Evolutionary conservation across 2,329 filamentous ascomycete species (phyloP).

Genomic region (Ilyonectria destructans): DNA sequence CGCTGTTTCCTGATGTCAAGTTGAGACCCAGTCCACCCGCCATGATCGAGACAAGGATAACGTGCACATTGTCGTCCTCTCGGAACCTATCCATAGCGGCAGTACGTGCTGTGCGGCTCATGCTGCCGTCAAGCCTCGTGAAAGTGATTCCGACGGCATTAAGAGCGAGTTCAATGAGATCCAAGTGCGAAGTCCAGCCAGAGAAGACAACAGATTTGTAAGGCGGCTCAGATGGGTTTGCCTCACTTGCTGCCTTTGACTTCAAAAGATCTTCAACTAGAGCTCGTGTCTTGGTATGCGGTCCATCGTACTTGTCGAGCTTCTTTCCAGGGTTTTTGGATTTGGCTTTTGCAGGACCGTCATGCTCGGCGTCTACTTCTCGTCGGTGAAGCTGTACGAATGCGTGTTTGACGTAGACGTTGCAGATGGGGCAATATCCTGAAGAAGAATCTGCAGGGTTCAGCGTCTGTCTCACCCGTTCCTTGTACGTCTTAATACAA

Average conservation of each 20-base stretch:
- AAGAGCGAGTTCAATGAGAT: conserved; percentile 90
- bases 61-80: conserved; percentile 78
- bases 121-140: conserved; percentile 91
- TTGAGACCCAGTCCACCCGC: conserved; percentile 95
- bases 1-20: conserved; percentile 86
- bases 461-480: conserved; percentile 63
- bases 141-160: conserved; percentile 77
- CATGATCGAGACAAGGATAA: conserved; percentile 93
- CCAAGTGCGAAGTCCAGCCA: conserved; percentile 95
- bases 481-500: conserved; percentile 77
- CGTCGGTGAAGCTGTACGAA: conserved; percentile 80
- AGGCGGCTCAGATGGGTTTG: conserved; percentile 77
- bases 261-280: conserved; percentile 82
- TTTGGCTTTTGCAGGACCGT: conserved; percentile 62
- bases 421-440: conserved; percentile 79
- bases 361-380: conserved; percentile 71
- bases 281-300: conserved; percentile 92
- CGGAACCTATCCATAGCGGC: conserved; percentile 85
- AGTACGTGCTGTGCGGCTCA: conserved; percentile 83
- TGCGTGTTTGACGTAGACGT: conserved; percentile 72
- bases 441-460: conserved; percentile 55
- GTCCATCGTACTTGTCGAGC: conserved; percentile 82
- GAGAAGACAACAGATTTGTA: conserved; percentile 97
- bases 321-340: conserved; percentile 64
- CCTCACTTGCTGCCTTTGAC: conserved; percentile 75